These are phyloP conservation scores for Saturnispora serradocipensis DNA, from an alignment of 805 yeast species.

Conservation along the genomic window DNA sequence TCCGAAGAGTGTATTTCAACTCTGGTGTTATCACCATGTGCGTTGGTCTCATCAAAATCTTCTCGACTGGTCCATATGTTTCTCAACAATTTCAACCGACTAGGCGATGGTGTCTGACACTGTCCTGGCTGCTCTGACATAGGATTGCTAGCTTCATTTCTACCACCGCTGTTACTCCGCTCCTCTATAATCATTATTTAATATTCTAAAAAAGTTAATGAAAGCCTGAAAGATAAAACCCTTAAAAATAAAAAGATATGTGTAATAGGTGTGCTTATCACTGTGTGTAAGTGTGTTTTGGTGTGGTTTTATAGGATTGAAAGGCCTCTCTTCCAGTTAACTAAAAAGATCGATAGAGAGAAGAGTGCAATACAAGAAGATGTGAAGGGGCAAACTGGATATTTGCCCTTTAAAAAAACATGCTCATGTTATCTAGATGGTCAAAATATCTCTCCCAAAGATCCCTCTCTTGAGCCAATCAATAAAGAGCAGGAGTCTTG, in stretches of 20 bases:
- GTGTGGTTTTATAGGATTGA: not conserved
- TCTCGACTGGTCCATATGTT: not conserved
- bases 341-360: not conserved
- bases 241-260: not conserved
- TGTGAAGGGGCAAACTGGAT: not conserved
- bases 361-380: not conserved
- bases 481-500: conserved; percentile 71
- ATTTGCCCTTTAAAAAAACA: not conserved
- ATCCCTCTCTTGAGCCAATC: conserved; percentile 85
- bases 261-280: not conserved
- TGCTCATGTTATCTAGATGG: conserved; percentile 6
- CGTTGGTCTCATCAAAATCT: not conserved
- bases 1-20: not conserved
- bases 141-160: not conserved
- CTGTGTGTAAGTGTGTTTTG: not conserved
- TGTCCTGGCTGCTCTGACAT: not conserved
- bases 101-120: not conserved
- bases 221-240: not conserved
- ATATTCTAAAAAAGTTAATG: not conserved
- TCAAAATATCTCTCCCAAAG: conserved; percentile 69
- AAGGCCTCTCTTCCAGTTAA: not conserved
- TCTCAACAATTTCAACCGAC: not conserved
- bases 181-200: not conserved
- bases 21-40: not conserved
- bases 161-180: not conserved